Evolutionary conservation across 306 rosid genomes (phyloP), one percentile per base, ranked within the genome.

Genomic region (Macrotyloma uniflorum): DNA sequence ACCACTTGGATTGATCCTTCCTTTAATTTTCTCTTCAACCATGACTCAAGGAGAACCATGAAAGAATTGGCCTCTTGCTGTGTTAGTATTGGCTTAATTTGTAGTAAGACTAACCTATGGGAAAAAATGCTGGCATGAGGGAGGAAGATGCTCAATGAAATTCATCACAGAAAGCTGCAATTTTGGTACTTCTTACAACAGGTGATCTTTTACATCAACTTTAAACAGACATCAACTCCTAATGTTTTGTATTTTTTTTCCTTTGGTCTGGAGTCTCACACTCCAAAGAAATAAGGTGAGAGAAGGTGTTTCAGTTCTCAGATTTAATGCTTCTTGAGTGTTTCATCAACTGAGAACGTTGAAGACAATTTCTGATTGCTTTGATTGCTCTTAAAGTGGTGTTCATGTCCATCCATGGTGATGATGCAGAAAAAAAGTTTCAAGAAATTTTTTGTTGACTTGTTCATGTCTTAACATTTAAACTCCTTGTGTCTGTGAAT

Each of bases 1-100:
- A 79, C 71, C 74, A 33, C 85, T 88, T 86, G 46, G 90, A 84
- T 85, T 87, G 70, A 82, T 82, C 93, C 88, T 88, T 90, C 93
- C 89, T 19, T 23, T 23, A 1, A 22, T 3, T 43, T 67, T 51
- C 69, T 63, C 30, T 67, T 54, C 79, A 74, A 64, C 74, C 64
- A 75, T 70, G 75, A 57, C 30, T 84, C 79, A 14, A 59, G 53
- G 15, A 73, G 55, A 33, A 46, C 8, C 82, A 83, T 74, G 24
- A 63, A 7, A 77, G 57, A 79, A 42, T 76, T 69, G 16, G 35
- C 76, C 74, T 65, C 38, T 58, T 54, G 16, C 35, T 74, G 16
- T 85, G 26, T 67, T 72, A 40, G 18, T 45, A 22, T 80, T 80
- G 53, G 42, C 65, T 80, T 72, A 38, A 7, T 68, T 81, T 53